Evolutionary conservation across 2,329 filamentous ascomycete genomes (phyloP), one percentile per base, ranked within the genome.

Genomic region (Aspergillus puulaauensis): DNA sequence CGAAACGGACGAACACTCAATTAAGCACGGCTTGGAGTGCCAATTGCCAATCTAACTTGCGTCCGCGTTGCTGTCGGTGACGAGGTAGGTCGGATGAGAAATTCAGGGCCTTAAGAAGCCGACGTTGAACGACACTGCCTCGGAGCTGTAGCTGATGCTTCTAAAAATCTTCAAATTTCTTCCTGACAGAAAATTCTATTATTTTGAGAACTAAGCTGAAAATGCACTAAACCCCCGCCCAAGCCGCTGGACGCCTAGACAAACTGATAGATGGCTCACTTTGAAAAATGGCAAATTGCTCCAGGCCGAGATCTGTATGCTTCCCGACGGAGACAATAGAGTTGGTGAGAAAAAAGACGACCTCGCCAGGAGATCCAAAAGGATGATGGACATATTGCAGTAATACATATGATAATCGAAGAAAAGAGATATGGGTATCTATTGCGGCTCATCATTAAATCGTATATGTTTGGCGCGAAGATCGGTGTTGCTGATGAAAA

Each of bases 141-240:
- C 84, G 0, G 90, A 95, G 71, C 65, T 90, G 50, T 90, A 96
- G 75, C 83, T 81, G 39, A 90, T 90, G 0, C 87, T 95, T 49
- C 86, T 87, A 1, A 85, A 83, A 54, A 74, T 71, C 8, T 73
- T 82, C 31, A 81, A 82, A 44, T 71, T 96, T 33, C 87, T 88
- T 64, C 89, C 90, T 0, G 88, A 96, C 17, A 83, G 85, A 31
- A 31, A 4, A 66, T 89, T 88, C 72, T 96, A 92, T 75, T 92
- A 90, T 1, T 1, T 74, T 96, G 65, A 85, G 83, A 65, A 85
- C 86, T 3, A 68, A 57, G 23, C 44, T 65, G 54, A 64, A 41
- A 21, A n/a, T 49, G 33, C 27, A 24, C 53, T 43, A 45, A 47
- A 46, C 17, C 15, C 2, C 35, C 35, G 35, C 35, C 14, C 14